These are phyloP conservation scores for Orbilia quercus DNA, from an alignment of 2,329 filamentous ascomycete genomes.

Conservation along the genomic window DNA sequence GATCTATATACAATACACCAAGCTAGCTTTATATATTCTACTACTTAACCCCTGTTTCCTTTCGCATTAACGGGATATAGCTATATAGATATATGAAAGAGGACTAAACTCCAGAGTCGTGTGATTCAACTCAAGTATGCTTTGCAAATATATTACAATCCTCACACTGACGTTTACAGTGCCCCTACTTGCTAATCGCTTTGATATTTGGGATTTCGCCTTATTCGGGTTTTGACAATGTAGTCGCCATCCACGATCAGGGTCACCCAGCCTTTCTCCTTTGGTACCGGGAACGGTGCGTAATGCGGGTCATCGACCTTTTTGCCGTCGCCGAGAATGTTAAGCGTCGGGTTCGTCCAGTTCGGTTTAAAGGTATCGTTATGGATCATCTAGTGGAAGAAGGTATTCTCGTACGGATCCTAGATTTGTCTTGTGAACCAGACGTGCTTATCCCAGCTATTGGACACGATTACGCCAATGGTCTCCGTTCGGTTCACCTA, in stretches of 20 bases:
- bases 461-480: neutral
- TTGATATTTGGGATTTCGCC: conserved; percentile 42
- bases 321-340: conserved; percentile 12
- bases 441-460: neutral
- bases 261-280: conserved; percentile 10
- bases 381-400: neutral
- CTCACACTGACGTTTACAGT: neutral
- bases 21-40: no score
- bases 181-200: neutral
- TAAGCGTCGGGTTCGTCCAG: conserved; percentile 9
- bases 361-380: conserved; percentile 4
- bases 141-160: conserved; percentile 2
- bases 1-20: no score
- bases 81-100: neutral
- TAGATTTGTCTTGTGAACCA: no score
- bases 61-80: no score
- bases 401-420: neutral
- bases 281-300: conserved; percentile 26
- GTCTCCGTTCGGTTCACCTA: neutral
- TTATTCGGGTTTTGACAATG: conserved; percentile 20
- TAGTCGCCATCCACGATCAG: conserved; percentile 11
- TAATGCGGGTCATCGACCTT: conserved; percentile 19
- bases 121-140: neutral
- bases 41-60: no score
- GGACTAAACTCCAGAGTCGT: neutral